phyloP scores from a whole-genome alignment of 345 rosid genomes.

The Lumnitzera littorea region DNA sequence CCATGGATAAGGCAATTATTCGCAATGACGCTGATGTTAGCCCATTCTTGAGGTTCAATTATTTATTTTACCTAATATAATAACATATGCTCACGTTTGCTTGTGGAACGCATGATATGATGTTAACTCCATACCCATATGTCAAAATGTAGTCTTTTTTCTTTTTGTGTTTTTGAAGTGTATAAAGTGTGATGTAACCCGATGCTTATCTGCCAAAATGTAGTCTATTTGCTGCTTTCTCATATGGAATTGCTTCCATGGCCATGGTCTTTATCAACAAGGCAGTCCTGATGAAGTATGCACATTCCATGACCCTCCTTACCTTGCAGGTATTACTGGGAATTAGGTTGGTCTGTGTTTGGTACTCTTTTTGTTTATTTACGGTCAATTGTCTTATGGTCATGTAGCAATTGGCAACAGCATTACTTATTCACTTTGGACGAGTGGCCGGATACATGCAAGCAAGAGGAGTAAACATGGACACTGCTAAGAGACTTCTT shows the following conservation, averaged over 20 bases:
- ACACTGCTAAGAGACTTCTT: conserved; percentile 69
- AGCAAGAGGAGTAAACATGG: conserved; percentile 50
- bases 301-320: conserved; percentile 77
- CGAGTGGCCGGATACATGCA: conserved; percentile 58
- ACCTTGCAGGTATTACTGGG: conserved; percentile 56
- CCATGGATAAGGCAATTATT: conserved; percentile 24
- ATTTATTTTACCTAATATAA: not conserved
- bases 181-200: not conserved
- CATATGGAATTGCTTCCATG: conserved; percentile 94
- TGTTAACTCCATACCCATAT: not conserved
- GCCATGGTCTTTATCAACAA: conserved; percentile 98
- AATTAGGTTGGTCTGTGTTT: not conserved
- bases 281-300: conserved; percentile 82
- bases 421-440: conserved; percentile 74
- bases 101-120: not conserved
- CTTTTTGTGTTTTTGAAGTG: not conserved
- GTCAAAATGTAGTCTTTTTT: not conserved
- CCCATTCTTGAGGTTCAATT: conserved; percentile 25
- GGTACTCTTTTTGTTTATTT: not conserved
- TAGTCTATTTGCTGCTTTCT: conserved; percentile 70
- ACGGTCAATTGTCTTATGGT: conserved; percentile 11
- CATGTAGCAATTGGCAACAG: conserved; percentile 79
- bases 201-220: conserved; percentile 7
- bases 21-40: conserved; percentile 18
- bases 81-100: no score